phyloP scores from a whole-genome alignment of 2,329 filamentous ascomycete genomes.

The Ceratocystis alfenasii region DNA sequence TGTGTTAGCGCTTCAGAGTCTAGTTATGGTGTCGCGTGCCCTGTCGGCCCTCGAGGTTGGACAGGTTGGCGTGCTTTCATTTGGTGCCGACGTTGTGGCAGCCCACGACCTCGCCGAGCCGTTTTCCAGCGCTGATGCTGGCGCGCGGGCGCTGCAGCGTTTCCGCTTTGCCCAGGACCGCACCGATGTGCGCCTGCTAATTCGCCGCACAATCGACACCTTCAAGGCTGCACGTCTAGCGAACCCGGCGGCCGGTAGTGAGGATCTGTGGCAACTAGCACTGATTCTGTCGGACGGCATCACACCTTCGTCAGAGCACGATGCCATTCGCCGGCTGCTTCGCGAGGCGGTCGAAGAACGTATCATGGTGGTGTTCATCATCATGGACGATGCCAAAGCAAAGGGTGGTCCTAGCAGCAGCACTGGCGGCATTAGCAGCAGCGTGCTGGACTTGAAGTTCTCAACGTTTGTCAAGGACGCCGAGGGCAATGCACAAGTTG shows the following conservation, averaged over 20 bases:
- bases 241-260: constrained; percentile 31
- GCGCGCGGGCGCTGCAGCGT: constrained; percentile 32
- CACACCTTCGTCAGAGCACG: constrained; percentile 70
- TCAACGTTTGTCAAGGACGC: constrained; percentile 65
- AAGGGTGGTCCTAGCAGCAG: not conserved
- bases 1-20: constrained; percentile 77
- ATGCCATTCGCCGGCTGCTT: constrained; percentile 67
- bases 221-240: constrained; percentile 66
- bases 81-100: constrained; percentile 70
- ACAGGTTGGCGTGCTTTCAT: constrained; percentile 81
- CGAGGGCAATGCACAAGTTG: constrained; percentile 51
- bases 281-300: constrained; percentile 89
- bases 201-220: constrained; percentile 64
- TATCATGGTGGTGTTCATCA: constrained; percentile 97
- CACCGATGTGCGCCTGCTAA: constrained; percentile 72
- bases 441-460: constrained; percentile 78
- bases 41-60: constrained; percentile 90
- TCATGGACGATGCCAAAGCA: constrained; percentile 57
- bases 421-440: constrained; percentile 39
- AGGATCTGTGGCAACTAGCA: constrained; percentile 88
- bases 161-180: constrained; percentile 77
- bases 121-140: constrained; percentile 47
- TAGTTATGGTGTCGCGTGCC: constrained; percentile 78
- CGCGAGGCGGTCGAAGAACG: constrained; percentile 81
- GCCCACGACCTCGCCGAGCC: constrained; percentile 75